Evolutionary conservation across 2,329 filamentous ascomycete species (phyloP), one percentile per base, ranked within the genome.

Genomic region (Huntiella moniliformis): DNA sequence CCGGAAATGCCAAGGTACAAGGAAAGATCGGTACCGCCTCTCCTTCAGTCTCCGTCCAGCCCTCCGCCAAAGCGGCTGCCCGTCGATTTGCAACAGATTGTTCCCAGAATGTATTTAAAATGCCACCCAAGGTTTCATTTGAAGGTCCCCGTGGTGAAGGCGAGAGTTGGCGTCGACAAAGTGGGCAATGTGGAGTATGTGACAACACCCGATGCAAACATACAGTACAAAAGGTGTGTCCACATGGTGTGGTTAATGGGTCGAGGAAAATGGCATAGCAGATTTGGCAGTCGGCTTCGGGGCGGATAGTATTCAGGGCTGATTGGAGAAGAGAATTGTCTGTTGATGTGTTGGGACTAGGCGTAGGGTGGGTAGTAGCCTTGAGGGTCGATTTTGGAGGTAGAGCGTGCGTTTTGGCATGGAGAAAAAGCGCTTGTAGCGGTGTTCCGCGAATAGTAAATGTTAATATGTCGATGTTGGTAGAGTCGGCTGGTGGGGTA

Each of bases 221-320:
- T 49, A 73, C 71, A 15, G 82, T 77, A 58, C 87, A 95, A 55
- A 91, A 88, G 0, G 85, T 94, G 58, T 95, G 87, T 1, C 87
- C 87, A 55, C 87, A 95, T 1, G 74, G 69, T 0, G 84, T 92
- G 0, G 86, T 94, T 44, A 87, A 66, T 0, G 87, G 85, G 51
- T 93, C 82, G 50, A 85, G 65, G 58, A 88, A 81, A 16, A 92
- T 61, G 36, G 77, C 73, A 58, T 88, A 92, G 61, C 87, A 94
- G 49, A 94, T 77, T 54, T 91, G 83, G 53, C 87, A 95, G 55
- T 94, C 85, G 56, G 92, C 66, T 57, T 93, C 85, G 12, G 67
- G 66, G 50, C 77, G 73, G 3, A 74, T 67, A 1, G 67, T 64
- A 18, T 79, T 71, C 53, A 75, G 74, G 11, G 91, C 57, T 22